A percentile compares a stretch with the other conserved stretches of the same genome.
Evolutionary conservation across 2,329 filamentous ascomycete genomes (phyloP).

Genomic region (Zalaria obscura): DNA sequence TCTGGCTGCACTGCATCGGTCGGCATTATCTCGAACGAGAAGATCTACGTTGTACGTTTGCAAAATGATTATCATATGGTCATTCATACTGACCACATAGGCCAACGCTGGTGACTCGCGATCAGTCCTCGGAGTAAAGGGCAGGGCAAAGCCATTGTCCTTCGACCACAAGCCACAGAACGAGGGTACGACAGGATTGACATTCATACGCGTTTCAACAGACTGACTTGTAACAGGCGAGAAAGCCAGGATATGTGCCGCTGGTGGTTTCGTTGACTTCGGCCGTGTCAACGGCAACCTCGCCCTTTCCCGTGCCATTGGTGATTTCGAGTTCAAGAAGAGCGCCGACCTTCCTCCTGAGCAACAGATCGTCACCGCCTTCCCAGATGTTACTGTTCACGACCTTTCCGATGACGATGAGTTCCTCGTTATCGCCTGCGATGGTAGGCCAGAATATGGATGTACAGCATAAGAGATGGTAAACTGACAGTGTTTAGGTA

Average conservation of each 20-base stretch:
- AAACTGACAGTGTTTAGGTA: constrained; percentile 45
- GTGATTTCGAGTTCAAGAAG: constrained; percentile 99
- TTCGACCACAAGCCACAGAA: constrained; percentile 99
- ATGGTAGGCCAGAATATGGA: constrained; percentile 46
- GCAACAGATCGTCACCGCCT: constrained; percentile 95
- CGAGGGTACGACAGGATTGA: constrained; percentile 49
- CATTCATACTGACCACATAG: constrained; percentile 32
- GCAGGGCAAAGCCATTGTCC: constrained; percentile 92
- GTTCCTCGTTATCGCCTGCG: constrained; percentile 84
- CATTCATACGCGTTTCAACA: not conserved
- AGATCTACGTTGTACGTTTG: constrained; percentile 80
- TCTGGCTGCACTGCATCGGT: constrained; percentile 96
- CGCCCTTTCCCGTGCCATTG: constrained; percentile 89
- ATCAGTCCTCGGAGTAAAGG: constrained; percentile 90
- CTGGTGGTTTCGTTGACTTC: constrained; percentile 96
- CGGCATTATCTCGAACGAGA: constrained; percentile 73
- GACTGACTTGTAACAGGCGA: constrained; percentile 48
- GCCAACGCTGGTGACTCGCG: constrained; percentile 95
- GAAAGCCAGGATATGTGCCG: constrained; percentile 88
- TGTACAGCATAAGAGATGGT: not conserved
- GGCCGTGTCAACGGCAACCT: constrained; percentile 97
- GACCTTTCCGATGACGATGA: constrained; percentile 88
- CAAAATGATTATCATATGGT: constrained; percentile 1
- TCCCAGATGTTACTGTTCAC: constrained; percentile 84
- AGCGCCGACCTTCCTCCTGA: constrained; percentile 93